A percentile compares a stretch with the other conserved stretches of the same genome.
These are phyloP conservation scores for Cadophora gregata DNA, from an alignment of 2,329 filamentous ascomycete species.

Conservation along the genomic window DNA sequence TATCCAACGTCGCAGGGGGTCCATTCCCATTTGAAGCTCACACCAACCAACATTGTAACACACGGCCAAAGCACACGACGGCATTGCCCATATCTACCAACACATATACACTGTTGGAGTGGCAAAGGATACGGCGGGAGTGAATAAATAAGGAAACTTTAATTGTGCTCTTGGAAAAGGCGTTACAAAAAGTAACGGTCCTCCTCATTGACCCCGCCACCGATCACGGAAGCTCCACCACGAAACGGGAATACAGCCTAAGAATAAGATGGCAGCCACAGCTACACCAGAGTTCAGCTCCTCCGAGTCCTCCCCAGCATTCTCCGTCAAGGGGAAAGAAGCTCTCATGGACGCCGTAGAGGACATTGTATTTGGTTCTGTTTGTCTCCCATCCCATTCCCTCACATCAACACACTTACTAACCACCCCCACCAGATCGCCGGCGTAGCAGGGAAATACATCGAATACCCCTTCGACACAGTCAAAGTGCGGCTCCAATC, in stretches of 20 bases:
- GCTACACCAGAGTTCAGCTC: slow-evolving; percentile 34
- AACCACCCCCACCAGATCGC: slow-evolving; percentile 61
- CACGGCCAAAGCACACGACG: background rate
- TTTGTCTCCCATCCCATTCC: slow-evolving; percentile 45
- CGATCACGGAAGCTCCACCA: slow-evolving; percentile 21
- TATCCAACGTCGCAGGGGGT: background rate
- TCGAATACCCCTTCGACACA: slow-evolving; percentile 98
- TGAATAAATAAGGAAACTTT: background rate
- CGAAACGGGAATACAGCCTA: background rate
- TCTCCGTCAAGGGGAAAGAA: slow-evolving; percentile 30
- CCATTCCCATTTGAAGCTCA: slow-evolving; percentile 5
- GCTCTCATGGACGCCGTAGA: slow-evolving; percentile 68
- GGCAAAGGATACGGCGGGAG: background rate
- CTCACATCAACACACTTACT: slow-evolving; percentile 9
- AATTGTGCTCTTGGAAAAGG: background rate
- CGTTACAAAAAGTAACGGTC: slow-evolving; percentile 9
- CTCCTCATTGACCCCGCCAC: slow-evolving; percentile 15
- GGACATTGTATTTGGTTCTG: slow-evolving; percentile 87
- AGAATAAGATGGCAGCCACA: slow-evolving; percentile 37
- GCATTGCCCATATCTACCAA: slow-evolving; percentile 5
- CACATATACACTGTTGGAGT: background rate
- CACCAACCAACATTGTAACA: slow-evolving; percentile 7
- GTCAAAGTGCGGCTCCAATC: slow-evolving; percentile 97
- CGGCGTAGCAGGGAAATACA: slow-evolving; percentile 90
- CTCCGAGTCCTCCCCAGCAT: slow-evolving; percentile 23